phyloP scores from a whole-genome alignment of 2,329 filamentous ascomycete genomes.

The Pleomassaria siparia region DNA sequence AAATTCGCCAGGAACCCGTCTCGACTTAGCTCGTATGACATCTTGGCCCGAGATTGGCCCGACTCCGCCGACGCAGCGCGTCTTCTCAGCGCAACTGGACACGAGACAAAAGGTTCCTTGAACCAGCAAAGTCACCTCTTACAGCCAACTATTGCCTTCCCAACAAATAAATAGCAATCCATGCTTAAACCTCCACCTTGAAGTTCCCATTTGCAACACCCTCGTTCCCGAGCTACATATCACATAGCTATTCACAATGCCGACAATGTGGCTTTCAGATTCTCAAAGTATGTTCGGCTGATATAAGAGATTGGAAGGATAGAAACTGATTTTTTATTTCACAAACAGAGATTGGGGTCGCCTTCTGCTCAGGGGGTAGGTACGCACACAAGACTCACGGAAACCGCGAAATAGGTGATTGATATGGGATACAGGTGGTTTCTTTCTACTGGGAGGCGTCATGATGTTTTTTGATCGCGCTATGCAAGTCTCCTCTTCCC shows the following conservation, averaged over 20 bases:
- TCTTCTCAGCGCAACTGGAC: slow-evolving; percentile 26
- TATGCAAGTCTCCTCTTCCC: slow-evolving; percentile 64
- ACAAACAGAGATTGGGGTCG: slow-evolving; percentile 82
- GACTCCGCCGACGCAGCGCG: slow-evolving; percentile 7
- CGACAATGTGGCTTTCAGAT: slow-evolving; percentile 95
- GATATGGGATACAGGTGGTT: slow-evolving; percentile 64
- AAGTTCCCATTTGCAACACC: background rate
- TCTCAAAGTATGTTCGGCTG: slow-evolving; percentile 73
- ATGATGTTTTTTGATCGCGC: slow-evolving; percentile 97
- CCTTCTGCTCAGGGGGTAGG: slow-evolving; percentile 96
- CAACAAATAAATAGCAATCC: slow-evolving; percentile 5
- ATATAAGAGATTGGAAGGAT: slow-evolving; percentile 18
- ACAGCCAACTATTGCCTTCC: slow-evolving; percentile 9
- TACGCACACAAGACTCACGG: slow-evolving; percentile 36
- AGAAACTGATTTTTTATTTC: background rate
- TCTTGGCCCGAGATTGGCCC: slow-evolving; percentile 1
- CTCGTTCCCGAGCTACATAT: background rate
- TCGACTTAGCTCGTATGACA: slow-evolving; percentile 23
- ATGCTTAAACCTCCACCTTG: background rate
- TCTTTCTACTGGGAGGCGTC: slow-evolving; percentile 93
- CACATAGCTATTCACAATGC: slow-evolving; percentile 52
- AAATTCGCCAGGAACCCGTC: slow-evolving; percentile 14
- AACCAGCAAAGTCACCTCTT: slow-evolving; percentile 1
- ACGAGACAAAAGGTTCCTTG: slow-evolving; percentile 31
- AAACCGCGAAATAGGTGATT: slow-evolving; percentile 18